Conservation (phyloP, 805 yeast species). For the Yarrowia divulgata region DNA sequence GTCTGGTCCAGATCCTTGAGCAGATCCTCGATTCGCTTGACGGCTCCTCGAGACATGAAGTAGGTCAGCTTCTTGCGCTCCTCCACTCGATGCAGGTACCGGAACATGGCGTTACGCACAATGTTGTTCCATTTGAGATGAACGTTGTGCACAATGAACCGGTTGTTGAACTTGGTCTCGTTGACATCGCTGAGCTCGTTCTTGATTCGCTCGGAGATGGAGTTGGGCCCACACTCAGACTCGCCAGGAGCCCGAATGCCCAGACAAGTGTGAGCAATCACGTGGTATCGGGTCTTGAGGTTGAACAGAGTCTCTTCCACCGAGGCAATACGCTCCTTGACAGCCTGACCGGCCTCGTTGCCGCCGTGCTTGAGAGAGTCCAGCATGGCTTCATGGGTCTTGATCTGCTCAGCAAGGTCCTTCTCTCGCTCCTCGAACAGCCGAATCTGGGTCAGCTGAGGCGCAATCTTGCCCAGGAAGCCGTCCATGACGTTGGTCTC, state of each 20-base stretch:
- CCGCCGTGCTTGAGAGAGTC: slow-evolving; percentile 47
- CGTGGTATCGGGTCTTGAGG: slow-evolving; percentile 41
- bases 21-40: slow-evolving; percentile 60
- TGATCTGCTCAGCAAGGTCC: slow-evolving; percentile 48
- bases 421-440: slow-evolving; percentile 47
- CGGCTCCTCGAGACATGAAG: slow-evolving; percentile 58
- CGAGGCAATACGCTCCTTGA: slow-evolving; percentile 41
- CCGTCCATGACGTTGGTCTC: slow-evolving; percentile 68
- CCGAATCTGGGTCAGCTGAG: slow-evolving; percentile 46
- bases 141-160: slow-evolving; percentile 75
- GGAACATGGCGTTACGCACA: slow-evolving; percentile 67
- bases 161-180: slow-evolving; percentile 59
- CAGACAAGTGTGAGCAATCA: slow-evolving; percentile 31
- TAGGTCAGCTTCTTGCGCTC: slow-evolving; percentile 55
- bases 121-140: slow-evolving; percentile 80
- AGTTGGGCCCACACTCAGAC: slow-evolving; percentile 17
- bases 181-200: slow-evolving; percentile 34
- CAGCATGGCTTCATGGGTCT: slow-evolving; percentile 48
- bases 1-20: slow-evolving; percentile 51
- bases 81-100: slow-evolving; percentile 61
- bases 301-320: slow-evolving; percentile 41
- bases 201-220: slow-evolving; percentile 32
- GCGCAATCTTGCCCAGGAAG: slow-evolving; percentile 50
- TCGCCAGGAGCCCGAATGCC: slow-evolving; percentile 33
- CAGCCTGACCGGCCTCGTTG: slow-evolving; percentile 42